These are phyloP conservation scores for Artemisia annua DNA, from an alignment of 129 eudicot species.

Conservation along the genomic window DNA sequence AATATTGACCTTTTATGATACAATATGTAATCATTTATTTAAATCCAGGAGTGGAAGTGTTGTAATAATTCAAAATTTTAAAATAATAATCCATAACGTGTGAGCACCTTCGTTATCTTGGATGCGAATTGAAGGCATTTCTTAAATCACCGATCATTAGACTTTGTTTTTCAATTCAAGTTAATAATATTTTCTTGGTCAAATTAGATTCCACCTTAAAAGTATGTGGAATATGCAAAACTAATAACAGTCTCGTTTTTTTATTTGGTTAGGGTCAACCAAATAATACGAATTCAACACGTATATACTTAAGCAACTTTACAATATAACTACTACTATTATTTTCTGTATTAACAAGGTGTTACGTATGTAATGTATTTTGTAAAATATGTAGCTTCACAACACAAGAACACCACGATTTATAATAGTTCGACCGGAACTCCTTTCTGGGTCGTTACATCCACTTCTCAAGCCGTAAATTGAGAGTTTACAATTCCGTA, in stretches of 20 bases:
- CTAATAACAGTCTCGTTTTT: background rate
- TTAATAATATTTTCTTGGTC: background rate
- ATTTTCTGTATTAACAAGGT: no score
- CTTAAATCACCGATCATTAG: constrained; percentile 5
- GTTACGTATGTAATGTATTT: no score
- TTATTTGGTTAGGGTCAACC: background rate
- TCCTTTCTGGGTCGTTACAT: no score
- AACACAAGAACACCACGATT: no score
- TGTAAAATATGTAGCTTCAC: no score
- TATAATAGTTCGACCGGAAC: no score
- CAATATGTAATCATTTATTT: background rate
- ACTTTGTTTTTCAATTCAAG: background rate
- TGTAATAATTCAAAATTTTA: constrained; percentile 17
- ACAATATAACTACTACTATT: no score
- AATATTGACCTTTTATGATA: constrained; percentile 14
- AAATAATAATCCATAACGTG: constrained; percentile 24
- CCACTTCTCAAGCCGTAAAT: no score
- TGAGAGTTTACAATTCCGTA: no score
- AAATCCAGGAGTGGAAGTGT: constrained; percentile 28
- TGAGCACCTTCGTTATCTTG: constrained; percentile 17
- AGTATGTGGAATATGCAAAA: background rate
- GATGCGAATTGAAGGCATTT: constrained; percentile 22
- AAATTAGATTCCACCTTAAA: constrained; percentile 11
- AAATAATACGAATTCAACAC: no score
- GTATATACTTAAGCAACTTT: no score